Evolutionary conservation across 331 rosid genomes (phyloP), one percentile per base, ranked within the genome.

Genomic region (Quercus lobata): DNA sequence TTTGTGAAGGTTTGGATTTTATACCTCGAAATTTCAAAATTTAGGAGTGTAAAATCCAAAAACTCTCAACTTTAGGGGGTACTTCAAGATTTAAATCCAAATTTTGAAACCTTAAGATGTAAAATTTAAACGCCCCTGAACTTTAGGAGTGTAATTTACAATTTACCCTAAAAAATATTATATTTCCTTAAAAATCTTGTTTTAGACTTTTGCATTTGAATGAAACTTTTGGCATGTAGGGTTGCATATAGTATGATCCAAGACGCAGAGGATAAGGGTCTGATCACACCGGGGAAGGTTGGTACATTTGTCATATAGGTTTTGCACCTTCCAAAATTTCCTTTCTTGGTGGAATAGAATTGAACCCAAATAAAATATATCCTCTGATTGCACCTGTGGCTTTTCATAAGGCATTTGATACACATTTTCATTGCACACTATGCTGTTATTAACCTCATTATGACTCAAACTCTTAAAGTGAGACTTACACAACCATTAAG

Each of bases 271-370:
- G 94, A 83, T 11, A 90, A 89, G 80, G 97, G 97, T 32, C 83
- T 92, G 19, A 92, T 94, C 60, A 86, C 94, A 4, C 96, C 93
- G 1, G 97, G 98, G 41, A 92, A 94, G 96, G 98, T 89, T 82
- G 66, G 85, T 74, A 71, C 1, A 44, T 63, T 65, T 19, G 15
- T 52, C 73, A 46, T 58, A 35, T 11, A 24, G 35, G 35, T 19
- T 62, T 34, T 27, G 29, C 60, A 57, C 69, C 34, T 58, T 71
- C 2, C 24, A 57, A 37, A 21, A 34, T 2, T 18, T 6, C 41
- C n/a, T 29, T 46, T 37, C 46, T 44, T 57, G 68, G 54, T 37
- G 9, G 49, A 60, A 6, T 16, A 11, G n/a, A 62, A 44, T 22
- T 54, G 37, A 71, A 62, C 63, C 6, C 46, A 32, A 75, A 22